Base-by-base conservation (phyloP, 2,329 filamentous ascomycete species). In the Fonsecaea nubica region DNA sequence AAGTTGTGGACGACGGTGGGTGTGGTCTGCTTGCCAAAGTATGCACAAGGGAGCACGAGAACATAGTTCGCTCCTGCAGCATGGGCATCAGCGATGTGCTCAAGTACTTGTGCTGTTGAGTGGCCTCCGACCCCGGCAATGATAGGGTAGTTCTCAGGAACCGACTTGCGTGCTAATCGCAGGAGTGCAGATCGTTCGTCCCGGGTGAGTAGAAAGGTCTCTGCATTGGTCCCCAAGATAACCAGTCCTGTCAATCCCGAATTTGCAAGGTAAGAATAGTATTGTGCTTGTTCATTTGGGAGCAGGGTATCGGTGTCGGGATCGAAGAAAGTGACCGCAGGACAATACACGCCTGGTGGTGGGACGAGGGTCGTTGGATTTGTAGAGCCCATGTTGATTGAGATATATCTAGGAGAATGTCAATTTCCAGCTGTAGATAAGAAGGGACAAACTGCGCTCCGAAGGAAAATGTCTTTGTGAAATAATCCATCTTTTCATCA, bases 41-140 rank as follows among this genome's bases (percentile, higher is more conserved):
- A 90, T 4, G 83, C 87, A 15, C 86, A 83, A 1, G 88, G 87
- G 33, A 90, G 81, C 10, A 90, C 82, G 13, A 90, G 79, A 0
- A 82, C 82, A 72, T 86, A 90, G 77, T 89, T 80, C 52, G 87
- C 87, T 15, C 87, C 88, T 0, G 87, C 88, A 0, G 80, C 81
- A 21, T 80, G 79, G 0, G 88, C 88, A 72, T 90, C 88, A 33
- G 75, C 72, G 62, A 88, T 82, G 66, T 84, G 84, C 74, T 89
- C 84, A 0, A 89, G 80, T 3, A 86, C 85, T 76, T 90, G 88
- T 69, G 83, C 83, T 2, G 86, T 90, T 15, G 86, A 89, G 76
- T 90, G 88, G 0, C 85, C 87, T 18, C 87, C 84, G 6, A 87
- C 85, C 38, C 89, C 89, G 3, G 86, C 86, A 81, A 89, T 88